Conservation (phyloP, 371 early-diverging fungal species). For the Apophysomyces variabilis region DNA sequence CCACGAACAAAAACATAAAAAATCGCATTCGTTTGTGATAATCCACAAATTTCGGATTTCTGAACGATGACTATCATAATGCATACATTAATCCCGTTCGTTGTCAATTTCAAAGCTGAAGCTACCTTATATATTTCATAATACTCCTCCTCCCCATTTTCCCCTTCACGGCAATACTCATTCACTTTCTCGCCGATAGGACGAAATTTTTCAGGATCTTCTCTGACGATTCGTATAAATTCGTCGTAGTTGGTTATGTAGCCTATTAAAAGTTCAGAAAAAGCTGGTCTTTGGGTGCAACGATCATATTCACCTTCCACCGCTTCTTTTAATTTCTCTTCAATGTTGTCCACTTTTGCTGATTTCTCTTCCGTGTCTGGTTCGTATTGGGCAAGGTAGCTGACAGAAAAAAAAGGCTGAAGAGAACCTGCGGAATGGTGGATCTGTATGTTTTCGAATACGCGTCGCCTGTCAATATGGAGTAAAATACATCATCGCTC, state of each 20-base stretch:
- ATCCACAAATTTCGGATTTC: slow-evolving; percentile 65
- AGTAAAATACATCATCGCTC: background rate
- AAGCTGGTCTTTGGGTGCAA: background rate
- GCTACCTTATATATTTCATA: slow-evolving; percentile 81
- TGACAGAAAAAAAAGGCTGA: background rate
- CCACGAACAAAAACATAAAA: slow-evolving; percentile 85
- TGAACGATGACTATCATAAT: slow-evolving; percentile 36
- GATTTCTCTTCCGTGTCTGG: background rate
- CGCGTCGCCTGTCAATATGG: background rate
- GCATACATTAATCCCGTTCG: background rate
- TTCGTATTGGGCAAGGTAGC: slow-evolving; percentile 5
- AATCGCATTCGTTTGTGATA: slow-evolving; percentile 81
- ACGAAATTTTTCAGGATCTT: slow-evolving; percentile 62
- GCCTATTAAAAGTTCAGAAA: slow-evolving; percentile 28
- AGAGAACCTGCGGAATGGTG: slow-evolving; percentile 5
- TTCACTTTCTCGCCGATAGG: slow-evolving; percentile 76
- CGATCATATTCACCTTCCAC: background rate
- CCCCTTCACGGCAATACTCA: slow-evolving; percentile 59
- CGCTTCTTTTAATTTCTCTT: slow-evolving; percentile 40
- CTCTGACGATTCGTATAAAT: slow-evolving; percentile 63
- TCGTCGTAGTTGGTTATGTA: slow-evolving; percentile 57
- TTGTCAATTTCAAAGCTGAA: background rate
- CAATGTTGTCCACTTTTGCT: slow-evolving; percentile 49
- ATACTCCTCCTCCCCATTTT: slow-evolving; percentile 43
- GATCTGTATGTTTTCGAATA: background rate